Conservation (phyloP, 345 rosid genomes). For the Acer saccharum region DNA sequence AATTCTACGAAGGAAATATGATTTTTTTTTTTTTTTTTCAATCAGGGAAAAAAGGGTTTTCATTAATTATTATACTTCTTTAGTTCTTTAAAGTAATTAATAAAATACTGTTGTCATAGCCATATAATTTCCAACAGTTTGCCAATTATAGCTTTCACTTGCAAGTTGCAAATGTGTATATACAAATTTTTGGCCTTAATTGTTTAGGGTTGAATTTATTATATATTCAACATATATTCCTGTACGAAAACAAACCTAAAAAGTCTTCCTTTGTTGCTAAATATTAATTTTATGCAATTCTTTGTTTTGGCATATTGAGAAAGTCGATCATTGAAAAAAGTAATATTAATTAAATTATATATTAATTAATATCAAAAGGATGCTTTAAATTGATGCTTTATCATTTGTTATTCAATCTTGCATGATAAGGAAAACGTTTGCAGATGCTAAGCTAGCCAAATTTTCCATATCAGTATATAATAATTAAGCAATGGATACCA, state of each 20-base stretch:
- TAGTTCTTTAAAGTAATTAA: too few species aligned
- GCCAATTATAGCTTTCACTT: too few species aligned
- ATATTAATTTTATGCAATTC: constrained; percentile 5
- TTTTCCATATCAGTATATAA: background rate
- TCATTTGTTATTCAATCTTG: background rate
- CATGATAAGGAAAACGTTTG: background rate
- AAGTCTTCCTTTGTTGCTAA: background rate
- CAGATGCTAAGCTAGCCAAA: background rate
- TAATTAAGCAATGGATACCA: background rate
- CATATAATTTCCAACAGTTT: too few species aligned
- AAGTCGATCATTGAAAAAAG: constrained; percentile 7
- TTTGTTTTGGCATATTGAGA: constrained; percentile 4
- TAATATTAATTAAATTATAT: background rate
- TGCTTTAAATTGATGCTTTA: constrained; percentile 1
- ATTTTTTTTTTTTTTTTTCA: too few species aligned
- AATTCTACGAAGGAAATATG: too few species aligned
- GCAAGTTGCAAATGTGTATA: background rate
- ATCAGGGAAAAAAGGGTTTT: too few species aligned
- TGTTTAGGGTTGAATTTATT: background rate
- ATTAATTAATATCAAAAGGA: background rate
- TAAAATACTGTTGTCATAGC: too few species aligned
- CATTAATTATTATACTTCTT: too few species aligned
- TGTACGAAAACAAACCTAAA: background rate
- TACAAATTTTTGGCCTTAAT: background rate
- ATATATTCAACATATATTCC: background rate